These are phyloP conservation scores for Naganishia kalamii DNA, from an alignment of 768 basidiomycete genomes.

Conservation along the genomic window DNA sequence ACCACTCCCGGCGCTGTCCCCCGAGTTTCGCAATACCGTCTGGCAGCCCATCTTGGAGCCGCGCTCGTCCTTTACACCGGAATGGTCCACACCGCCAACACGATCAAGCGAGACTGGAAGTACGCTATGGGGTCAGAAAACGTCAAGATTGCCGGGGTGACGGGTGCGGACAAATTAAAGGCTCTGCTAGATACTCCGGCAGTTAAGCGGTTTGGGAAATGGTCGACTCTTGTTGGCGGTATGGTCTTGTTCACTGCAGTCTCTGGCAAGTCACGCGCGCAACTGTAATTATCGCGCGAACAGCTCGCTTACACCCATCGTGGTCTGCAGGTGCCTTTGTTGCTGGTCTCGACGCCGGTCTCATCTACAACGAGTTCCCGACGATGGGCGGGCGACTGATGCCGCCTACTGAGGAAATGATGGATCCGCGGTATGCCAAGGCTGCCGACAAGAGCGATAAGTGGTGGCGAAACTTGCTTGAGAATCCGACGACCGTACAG, in stretches of 20 bases:
- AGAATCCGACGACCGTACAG: slow-evolving; percentile 96
- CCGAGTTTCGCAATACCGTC: slow-evolving; percentile 90
- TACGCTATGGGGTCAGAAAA: slow-evolving; percentile 14
- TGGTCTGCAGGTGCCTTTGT: slow-evolving; percentile 80
- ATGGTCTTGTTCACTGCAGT: slow-evolving; percentile 86
- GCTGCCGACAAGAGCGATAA: slow-evolving; percentile 62
- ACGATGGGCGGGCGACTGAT: slow-evolving; percentile 82
- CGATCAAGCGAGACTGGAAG: slow-evolving; percentile 60
- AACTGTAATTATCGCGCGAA: not conserved
- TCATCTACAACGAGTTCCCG: slow-evolving; percentile 98
- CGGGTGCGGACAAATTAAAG: slow-evolving; percentile 47
- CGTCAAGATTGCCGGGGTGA: slow-evolving; percentile 18
- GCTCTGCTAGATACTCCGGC: slow-evolving; percentile 47
- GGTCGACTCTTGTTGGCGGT: slow-evolving; percentile 60
- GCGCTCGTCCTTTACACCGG: slow-evolving; percentile 86
- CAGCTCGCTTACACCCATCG: not conserved
- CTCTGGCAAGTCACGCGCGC: slow-evolving; percentile 59
- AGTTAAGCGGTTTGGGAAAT: slow-evolving; percentile 57
- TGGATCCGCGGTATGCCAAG: slow-evolving; percentile 69
- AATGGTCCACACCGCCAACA: slow-evolving; percentile 77
- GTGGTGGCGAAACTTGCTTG: slow-evolving; percentile 95
- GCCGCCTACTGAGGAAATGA: slow-evolving; percentile 75
- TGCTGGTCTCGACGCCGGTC: slow-evolving; percentile 90
- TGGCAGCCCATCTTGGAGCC: slow-evolving; percentile 88
- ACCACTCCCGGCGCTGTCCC: slow-evolving; percentile 77